Evolutionary conservation across 2,329 filamentous ascomycete genomes (phyloP).

Genomic region (Dothistroma septosporum): DNA sequence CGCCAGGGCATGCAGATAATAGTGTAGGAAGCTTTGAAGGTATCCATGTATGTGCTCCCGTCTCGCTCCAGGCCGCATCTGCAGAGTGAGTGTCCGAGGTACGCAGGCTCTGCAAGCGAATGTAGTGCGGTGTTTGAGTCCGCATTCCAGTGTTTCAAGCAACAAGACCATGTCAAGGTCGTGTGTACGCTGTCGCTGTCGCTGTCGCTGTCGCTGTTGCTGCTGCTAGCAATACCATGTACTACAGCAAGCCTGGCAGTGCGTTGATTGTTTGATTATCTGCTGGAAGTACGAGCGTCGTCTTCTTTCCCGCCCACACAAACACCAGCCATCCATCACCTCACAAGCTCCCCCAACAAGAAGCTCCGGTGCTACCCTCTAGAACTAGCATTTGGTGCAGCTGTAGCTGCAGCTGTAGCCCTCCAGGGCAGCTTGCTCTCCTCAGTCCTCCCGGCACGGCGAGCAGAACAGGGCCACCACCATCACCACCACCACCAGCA

Average conservation of each 20-base stretch:
- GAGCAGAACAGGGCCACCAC: too few species aligned
- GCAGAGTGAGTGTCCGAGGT: neutral
- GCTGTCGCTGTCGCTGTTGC: neutral
- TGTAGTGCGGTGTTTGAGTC: constrained; percentile 1
- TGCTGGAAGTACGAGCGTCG: neutral
- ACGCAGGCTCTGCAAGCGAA: neutral
- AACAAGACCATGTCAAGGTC: neutral
- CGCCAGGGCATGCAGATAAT: too few species aligned
- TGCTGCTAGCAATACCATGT: neutral
- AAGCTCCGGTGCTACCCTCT: neutral
- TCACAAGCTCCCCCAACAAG: neutral
- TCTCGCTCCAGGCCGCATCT: neutral
- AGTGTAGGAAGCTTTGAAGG: neutral
- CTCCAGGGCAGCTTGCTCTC: neutral
- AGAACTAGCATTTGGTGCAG: neutral
- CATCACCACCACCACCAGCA: too few species aligned
- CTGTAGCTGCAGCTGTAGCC: neutral
- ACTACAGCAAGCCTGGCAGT: neutral
- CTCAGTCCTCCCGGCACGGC: neutral
- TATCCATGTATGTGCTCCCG: neutral
- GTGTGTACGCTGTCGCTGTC: constrained; percentile 1
- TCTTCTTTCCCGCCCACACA: neutral
- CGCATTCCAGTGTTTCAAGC: constrained; percentile 16
- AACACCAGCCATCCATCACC: neutral
- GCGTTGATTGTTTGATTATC: neutral